Percentiles rank a stretch among this genome's conserved stretches.
Evolutionary conservation across 1,284 basidiomycete genomes (phyloP).

Genomic region (Ustanciosporium gigantosporum): DNA sequence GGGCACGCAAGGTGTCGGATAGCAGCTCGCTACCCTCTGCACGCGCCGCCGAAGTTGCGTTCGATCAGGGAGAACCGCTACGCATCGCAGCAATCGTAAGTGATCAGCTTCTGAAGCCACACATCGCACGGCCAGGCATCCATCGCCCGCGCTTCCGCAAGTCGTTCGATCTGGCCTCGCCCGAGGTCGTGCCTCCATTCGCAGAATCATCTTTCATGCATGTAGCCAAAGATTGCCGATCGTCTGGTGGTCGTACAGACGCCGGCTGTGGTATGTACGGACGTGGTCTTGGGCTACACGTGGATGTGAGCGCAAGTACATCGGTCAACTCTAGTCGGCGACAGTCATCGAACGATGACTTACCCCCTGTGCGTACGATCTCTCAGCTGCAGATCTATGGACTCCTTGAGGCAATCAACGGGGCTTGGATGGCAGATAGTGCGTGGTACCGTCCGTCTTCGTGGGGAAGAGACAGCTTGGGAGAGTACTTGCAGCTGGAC

Average conservation of each 20-base stretch:
- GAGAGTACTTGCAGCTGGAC: constrained; percentile 16
- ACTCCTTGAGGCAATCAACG: constrained; percentile 22
- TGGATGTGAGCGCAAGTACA: neutral
- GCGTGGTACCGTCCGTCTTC: constrained; percentile 16
- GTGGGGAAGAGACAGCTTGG: constrained; percentile 15
- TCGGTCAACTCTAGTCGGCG: constrained; percentile 11
- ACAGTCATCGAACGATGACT: constrained; percentile 1
- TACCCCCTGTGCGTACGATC: constrained; percentile 7
- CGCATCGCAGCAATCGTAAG: constrained; percentile 17
- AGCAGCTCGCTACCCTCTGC: constrained; percentile 16
- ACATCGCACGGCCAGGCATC: constrained; percentile 7
- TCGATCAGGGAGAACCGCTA: constrained; percentile 2
- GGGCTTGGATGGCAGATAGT: constrained; percentile 34
- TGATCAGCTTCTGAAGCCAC: constrained; percentile 14
- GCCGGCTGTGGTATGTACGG: too few relatives aligned
- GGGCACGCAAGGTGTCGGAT: constrained; percentile 10
- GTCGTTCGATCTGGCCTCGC: neutral
- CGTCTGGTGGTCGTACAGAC: too few relatives aligned
- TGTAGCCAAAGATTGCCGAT: too few relatives aligned
- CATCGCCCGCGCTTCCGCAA: neutral
- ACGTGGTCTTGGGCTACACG: too few relatives aligned
- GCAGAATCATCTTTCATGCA: too few relatives aligned
- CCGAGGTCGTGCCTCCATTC: neutral
- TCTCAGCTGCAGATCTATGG: constrained; percentile 26
- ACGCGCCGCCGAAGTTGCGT: constrained; percentile 7